These are phyloP conservation scores for Crithidia expoeki DNA, from an alignment of 208 protist genomes.

Conservation along the genomic window DNA sequence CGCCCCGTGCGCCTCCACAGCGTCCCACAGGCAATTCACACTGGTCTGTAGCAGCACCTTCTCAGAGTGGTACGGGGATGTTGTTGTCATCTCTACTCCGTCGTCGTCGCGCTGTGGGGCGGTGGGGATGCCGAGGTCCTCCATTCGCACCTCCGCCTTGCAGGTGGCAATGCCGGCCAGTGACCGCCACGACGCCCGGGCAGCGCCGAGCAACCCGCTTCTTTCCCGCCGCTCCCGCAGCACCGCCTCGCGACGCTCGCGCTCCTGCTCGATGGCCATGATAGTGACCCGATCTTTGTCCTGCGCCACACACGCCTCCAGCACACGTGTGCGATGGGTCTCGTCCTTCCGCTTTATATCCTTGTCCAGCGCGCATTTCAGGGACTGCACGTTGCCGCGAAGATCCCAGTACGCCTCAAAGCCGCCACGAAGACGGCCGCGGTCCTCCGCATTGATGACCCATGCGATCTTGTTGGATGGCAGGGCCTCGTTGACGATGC, in stretches of 20 bases:
- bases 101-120: constrained; percentile 33
- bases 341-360: constrained; percentile 71
- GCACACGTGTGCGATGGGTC: constrained; percentile 54
- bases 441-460: constrained; percentile 43
- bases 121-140: constrained; percentile 30
- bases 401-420: constrained; percentile 74
- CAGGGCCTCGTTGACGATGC: constrained; percentile 7
- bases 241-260: constrained; percentile 18
- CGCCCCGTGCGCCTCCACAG: constrained; percentile 64
- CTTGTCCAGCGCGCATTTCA: constrained; percentile 52
- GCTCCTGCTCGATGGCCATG: constrained; percentile 36
- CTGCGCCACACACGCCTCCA: constrained; percentile 26
- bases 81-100: constrained; percentile 44
- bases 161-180: constrained; percentile 56
- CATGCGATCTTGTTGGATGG: constrained; percentile 22
- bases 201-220: constrained; percentile 27
- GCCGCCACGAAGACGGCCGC: constrained; percentile 31
- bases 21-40: constrained; percentile 51
- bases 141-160: constrained; percentile 57
- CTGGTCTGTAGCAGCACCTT: constrained; percentile 54
- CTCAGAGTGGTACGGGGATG: constrained; percentile 59
- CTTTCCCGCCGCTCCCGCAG: constrained; percentile 26
- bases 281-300: constrained; percentile 36
- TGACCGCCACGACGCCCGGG: constrained; percentile 35
- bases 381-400: constrained; percentile 42